phyloP scores from a whole-genome alignment of 352 stramenopile genomes.

The Globisporangium ultimum region DNA sequence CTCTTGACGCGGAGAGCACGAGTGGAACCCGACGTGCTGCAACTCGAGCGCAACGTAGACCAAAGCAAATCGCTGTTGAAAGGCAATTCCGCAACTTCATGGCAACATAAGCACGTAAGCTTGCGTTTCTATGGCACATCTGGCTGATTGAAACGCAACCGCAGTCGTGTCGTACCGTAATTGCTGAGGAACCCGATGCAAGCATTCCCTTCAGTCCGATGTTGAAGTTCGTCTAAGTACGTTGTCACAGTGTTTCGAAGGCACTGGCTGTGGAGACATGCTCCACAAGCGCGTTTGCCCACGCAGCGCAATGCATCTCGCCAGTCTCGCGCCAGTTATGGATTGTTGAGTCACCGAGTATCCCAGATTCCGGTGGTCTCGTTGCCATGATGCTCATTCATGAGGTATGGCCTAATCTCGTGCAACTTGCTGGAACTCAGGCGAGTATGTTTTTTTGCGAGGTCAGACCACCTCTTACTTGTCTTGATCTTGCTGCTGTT shows the following conservation, averaged over 20 bases:
- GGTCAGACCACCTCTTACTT: too few species aligned
- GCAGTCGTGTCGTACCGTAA: too few species aligned
- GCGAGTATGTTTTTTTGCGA: background rate
- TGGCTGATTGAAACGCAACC: background rate
- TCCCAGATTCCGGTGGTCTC: too few species aligned
- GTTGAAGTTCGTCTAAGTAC: background rate
- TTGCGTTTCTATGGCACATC: background rate
- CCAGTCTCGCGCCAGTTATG: too few species aligned
- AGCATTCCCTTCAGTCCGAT: background rate
- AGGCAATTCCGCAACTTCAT: background rate
- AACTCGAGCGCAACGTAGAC: background rate
- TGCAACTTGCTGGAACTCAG: too few species aligned
- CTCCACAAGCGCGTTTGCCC: too few species aligned
- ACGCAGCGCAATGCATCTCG: background rate
- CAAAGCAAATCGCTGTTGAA: background rate
- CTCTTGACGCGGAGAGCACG: background rate
- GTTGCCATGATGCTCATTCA: too few species aligned
- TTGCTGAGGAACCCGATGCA: background rate
- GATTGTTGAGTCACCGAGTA: too few species aligned
- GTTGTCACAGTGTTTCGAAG: background rate
- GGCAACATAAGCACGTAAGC: background rate
- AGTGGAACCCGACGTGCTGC: background rate
- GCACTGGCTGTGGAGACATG: background rate
- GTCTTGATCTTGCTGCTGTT: conserved; percentile 1
- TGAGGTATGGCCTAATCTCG: too few species aligned